These are phyloP conservation scores for Pestalotiopsis sp. DNA, from an alignment of 2,329 filamentous ascomycete species.

Conservation along the genomic window DNA sequence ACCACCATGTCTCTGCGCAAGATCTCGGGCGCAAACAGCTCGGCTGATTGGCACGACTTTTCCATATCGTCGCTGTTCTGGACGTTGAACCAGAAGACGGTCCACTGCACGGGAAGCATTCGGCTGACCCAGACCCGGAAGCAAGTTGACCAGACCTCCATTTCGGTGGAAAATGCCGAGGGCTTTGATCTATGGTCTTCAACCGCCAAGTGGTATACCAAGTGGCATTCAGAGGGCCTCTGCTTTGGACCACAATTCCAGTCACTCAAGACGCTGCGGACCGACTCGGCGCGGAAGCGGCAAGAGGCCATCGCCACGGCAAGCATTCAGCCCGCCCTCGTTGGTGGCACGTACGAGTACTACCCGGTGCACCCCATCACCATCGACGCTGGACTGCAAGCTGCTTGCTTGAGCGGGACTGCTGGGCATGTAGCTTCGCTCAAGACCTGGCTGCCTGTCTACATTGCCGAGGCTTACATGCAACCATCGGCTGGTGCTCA, in stretches of 20 bases:
- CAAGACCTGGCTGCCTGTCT: conserved; percentile 17
- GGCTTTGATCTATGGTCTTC: background rate
- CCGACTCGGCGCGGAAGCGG: background rate
- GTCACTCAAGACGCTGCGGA: conserved; percentile 11
- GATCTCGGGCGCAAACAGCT: conserved; percentile 7
- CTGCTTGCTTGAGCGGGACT: conserved; percentile 14
- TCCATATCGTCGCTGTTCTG: conserved; percentile 17
- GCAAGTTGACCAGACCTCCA: background rate
- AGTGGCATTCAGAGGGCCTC: conserved; percentile 14
- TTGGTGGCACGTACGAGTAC: background rate
- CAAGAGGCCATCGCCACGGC: background rate
- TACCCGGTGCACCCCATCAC: conserved; percentile 24
- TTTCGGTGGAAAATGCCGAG: background rate
- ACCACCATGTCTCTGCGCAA: conserved; percentile 15
- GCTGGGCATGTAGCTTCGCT: conserved; percentile 9
- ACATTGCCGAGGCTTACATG: conserved; percentile 18
- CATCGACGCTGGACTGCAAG: conserved; percentile 23
- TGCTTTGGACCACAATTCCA: conserved; percentile 16
- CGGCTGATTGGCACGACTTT: conserved; percentile 20
- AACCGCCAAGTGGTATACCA: background rate
- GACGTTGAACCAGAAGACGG: conserved; percentile 6
- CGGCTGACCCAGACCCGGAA: background rate
- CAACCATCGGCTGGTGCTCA: background rate
- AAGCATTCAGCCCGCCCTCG: background rate
- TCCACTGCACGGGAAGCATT: conserved; percentile 21